Evolutionary conservation across 768 basidiomycete species (phyloP).

Genomic region (Dentipellis fragilis): DNA sequence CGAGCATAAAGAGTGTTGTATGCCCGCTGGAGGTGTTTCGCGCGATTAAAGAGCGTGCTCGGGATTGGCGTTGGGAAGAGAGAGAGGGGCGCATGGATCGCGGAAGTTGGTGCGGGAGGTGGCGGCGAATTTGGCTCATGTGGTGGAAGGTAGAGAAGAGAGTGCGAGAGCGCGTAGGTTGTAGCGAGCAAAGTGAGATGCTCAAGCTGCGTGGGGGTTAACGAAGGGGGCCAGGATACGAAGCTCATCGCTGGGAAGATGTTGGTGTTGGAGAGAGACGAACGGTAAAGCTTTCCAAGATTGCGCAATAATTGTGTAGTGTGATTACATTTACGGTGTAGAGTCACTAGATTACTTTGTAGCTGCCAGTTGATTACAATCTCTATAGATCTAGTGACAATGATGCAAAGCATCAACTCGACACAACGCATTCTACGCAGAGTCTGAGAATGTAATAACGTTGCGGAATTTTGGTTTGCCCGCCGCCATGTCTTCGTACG

Average conservation of each 20-base stretch:
- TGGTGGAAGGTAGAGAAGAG: slow-evolving; percentile 72
- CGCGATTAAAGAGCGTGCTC: slow-evolving; percentile 53
- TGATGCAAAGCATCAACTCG: no score
- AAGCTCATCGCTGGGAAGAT: slow-evolving; percentile 1
- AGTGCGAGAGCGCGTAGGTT: slow-evolving; percentile 78
- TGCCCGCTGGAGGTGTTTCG: slow-evolving; percentile 53
- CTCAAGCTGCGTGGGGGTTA: slow-evolving; percentile 48
- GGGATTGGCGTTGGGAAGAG: slow-evolving; percentile 87
- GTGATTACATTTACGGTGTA: no score
- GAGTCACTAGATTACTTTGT: no score
- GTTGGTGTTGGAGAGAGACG: no score
- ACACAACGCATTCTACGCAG: no score
- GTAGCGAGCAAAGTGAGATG: slow-evolving; percentile 57
- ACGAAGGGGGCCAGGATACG: slow-evolving; percentile 59
- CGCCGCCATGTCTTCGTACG: slow-evolving; percentile 4
- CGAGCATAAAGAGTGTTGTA: slow-evolving; percentile 86
- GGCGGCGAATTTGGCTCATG: slow-evolving; percentile 19
- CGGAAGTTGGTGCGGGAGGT: slow-evolving; percentile 52
- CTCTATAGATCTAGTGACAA: no score
- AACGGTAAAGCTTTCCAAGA: no score
- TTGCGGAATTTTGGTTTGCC: slow-evolving; percentile 9
- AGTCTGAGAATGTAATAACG: slow-evolving; percentile 7
- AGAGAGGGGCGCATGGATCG: slow-evolving; percentile 84
- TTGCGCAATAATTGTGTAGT: no score
- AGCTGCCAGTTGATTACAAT: no score